Conservation (phyloP, 345 rosid genomes). For the Raphanus sativus region DNA sequence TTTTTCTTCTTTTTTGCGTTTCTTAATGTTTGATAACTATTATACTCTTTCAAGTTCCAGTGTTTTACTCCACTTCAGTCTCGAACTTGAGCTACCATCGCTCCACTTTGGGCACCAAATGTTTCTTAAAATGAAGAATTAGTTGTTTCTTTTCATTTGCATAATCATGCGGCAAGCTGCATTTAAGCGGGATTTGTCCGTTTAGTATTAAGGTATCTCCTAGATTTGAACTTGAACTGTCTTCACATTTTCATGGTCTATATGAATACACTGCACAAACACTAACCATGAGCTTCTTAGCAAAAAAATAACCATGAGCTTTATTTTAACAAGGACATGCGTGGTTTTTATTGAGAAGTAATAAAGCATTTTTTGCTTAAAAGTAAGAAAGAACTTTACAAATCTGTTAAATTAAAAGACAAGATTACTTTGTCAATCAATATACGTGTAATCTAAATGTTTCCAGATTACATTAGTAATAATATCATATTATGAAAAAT, state of each 20-base stretch:
- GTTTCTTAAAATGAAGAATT: neutral
- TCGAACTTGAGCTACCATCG: slow-evolving; percentile 13
- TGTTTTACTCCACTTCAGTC: slow-evolving; percentile 27
- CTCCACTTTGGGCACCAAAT: slow-evolving; percentile 30
- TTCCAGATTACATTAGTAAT: no score
- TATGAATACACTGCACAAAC: neutral
- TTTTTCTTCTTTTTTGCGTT: slow-evolving; percentile 15
- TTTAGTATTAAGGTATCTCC: slow-evolving; percentile 38
- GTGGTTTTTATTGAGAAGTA: neutral
- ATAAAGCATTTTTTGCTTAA: no score
- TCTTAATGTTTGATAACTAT: slow-evolving; percentile 18
- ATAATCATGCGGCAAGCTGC: slow-evolving; percentile 23
- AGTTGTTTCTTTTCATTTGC: slow-evolving; percentile 22
- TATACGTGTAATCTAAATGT: no score
- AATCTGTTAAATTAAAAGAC: no score
- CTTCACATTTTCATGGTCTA: slow-evolving; percentile 9
- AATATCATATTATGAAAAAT: no score
- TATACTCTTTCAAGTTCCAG: slow-evolving; percentile 12
- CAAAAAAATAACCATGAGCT: neutral
- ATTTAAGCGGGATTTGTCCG: slow-evolving; percentile 21
- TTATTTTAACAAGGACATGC: neutral
- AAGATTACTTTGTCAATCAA: no score
- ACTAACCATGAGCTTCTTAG: no score
- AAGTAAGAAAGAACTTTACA: neutral
- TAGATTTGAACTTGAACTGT: slow-evolving; percentile 13